These are phyloP conservation scores for Myotisia sp. DNA, from an alignment of 2,329 filamentous ascomycete species.

Conservation along the genomic window DNA sequence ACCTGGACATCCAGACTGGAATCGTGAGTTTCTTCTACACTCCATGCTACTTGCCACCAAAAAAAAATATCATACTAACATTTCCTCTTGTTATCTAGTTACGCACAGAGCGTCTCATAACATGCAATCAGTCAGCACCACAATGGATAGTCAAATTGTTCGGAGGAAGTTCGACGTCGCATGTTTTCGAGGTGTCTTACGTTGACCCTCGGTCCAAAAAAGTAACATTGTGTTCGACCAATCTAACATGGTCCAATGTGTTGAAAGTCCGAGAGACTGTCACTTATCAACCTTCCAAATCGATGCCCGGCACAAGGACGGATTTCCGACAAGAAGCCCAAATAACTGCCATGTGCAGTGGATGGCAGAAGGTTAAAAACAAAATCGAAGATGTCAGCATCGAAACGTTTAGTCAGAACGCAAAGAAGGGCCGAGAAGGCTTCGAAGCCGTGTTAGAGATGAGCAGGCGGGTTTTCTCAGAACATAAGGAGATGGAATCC, in stretches of 20 bases:
- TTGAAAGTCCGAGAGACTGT: constrained; percentile 89
- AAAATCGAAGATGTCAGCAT: constrained; percentile 88
- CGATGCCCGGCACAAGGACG: constrained; percentile 44
- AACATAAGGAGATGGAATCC: constrained; percentile 58
- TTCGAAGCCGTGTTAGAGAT: constrained; percentile 92
- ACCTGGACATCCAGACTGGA: constrained; percentile 48
- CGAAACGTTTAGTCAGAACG: constrained; percentile 81
- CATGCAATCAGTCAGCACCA: constrained; percentile 35
- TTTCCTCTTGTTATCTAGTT: constrained; percentile 33
- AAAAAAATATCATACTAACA: constrained; percentile 1
- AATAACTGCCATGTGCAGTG: constrained; percentile 86
- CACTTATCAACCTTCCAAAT: constrained; percentile 54
- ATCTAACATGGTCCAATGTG: constrained; percentile 84
- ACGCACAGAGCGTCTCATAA: constrained; percentile 54
- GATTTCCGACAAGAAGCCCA: constrained; percentile 79
- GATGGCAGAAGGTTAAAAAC: constrained; percentile 95
- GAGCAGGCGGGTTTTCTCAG: constrained; percentile 78
- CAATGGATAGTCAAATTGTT: constrained; percentile 57
- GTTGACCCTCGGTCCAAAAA: constrained; percentile 72
- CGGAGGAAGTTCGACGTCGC: constrained; percentile 64
- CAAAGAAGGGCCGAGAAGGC: constrained; percentile 74
- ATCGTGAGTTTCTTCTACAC: constrained; percentile 40
- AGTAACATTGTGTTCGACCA: constrained; percentile 92
- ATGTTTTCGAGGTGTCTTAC: constrained; percentile 91
- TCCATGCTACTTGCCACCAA: constrained; percentile 3